Base-by-base conservation (phyloP, 2,329 filamentous ascomycete species). In the Macroventuria anomochaeta region DNA sequence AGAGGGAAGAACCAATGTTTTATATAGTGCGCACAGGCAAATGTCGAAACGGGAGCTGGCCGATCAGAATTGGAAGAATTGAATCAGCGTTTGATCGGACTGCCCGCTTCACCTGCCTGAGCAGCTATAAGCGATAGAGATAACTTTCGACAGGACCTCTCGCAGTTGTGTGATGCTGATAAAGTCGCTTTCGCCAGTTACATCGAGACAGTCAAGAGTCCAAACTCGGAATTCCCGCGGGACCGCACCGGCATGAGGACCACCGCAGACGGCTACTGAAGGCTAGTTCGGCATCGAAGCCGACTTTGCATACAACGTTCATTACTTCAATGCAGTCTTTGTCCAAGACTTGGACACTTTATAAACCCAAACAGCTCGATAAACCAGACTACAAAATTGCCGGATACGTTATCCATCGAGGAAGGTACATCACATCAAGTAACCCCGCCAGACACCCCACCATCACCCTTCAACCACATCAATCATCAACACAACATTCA, bases 191-290 rank as follows among this genome's bases (percentile, higher is more conserved):
- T 47, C 28, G 23, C 21, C 29, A 40, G 12, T 10, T 33, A 11
- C 10, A 32, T 40, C n/a, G 37, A n/a, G 36, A 28, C 3, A 38
- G 12, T 34, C 7, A 7, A 6, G 23, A 49, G 23, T 33, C 38
- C 46, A 31, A 33, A 26, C 15, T 42, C 31, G 31, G 38, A 39
- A 34, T 20, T 32, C 11, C 21, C 15, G 36, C 28, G 28, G 21
- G 46, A 13, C 10, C 15, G 26, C 44, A 33, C 39, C 44, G 26
- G 44, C 21, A 8, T 33, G 44, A 17, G 11, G 18, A 18, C 39
- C 44, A 54, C 1, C 5, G 23, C 38, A 28, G 5, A 21, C 51
- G 51, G 51, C 51, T 54, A 49, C 39, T 54, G 44, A 54, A 54
- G 51, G 51, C 44, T 38, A 44, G 2, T 32, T 40, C 51, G 51